Percentiles rank a stretch among this genome's conserved stretches.
Conservation (phyloP, 805 yeast species). For the Ogataea zsoltii region DNA sequence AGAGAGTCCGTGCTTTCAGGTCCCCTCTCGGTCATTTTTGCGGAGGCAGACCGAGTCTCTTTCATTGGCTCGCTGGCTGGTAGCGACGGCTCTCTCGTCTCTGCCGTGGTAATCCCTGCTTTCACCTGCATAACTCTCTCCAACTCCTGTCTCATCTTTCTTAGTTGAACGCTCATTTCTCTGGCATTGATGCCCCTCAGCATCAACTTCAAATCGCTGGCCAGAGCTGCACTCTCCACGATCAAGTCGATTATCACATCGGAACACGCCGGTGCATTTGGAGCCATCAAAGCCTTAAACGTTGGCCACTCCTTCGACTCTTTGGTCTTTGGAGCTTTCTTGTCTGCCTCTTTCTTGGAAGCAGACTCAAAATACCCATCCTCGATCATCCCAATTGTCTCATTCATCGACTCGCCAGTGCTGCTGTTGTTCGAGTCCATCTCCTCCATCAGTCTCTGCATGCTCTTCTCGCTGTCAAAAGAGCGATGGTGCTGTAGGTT, state of each 20-base stretch:
- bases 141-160: constrained; percentile 30
- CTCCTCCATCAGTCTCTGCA: not conserved
- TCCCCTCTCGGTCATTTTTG: too few relatives aligned
- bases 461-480: constrained; percentile 1
- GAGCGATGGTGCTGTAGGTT: not conserved
- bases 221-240: constrained; percentile 60
- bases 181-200: constrained; percentile 54
- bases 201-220: constrained; percentile 65
- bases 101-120: too few relatives aligned
- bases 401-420: constrained; percentile 17
- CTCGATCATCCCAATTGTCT: constrained; percentile 13
- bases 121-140: too few relatives aligned
- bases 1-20: too few relatives aligned
- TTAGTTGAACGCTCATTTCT: constrained; percentile 46
- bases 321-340: not conserved
- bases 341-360: not conserved
- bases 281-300: constrained; percentile 57
- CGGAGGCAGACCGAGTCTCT: too few relatives aligned
- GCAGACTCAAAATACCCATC: not conserved
- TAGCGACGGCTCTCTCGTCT: too few relatives aligned
- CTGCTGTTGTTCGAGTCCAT: constrained; percentile 6
- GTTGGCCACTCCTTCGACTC: constrained; percentile 42
- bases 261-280: constrained; percentile 55
- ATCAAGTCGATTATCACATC: constrained; percentile 57
- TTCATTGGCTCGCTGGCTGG: too few relatives aligned